These are phyloP conservation scores for Trametes elegans DNA, from an alignment of 768 basidiomycete species.

Conservation along the genomic window DNA sequence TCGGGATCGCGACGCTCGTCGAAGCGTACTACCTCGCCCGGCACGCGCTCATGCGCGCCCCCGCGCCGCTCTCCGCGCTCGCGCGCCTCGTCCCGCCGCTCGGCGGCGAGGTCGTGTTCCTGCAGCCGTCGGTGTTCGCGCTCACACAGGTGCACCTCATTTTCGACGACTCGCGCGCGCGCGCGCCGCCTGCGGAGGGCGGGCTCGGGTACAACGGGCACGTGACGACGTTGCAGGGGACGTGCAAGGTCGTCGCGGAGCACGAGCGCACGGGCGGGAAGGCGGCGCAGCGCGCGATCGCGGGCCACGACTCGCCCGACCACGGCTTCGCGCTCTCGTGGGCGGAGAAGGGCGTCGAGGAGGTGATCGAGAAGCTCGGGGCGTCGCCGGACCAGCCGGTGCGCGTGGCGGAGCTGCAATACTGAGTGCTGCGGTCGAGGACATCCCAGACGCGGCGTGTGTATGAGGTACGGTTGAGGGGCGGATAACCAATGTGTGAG, in stretches of 20 bases:
- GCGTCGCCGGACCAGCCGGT: constrained; percentile 11
- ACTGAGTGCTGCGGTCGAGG: too few relatives aligned
- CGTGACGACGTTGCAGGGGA: constrained; percentile 31
- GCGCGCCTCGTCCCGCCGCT: constrained; percentile 28
- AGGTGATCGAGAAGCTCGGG: constrained; percentile 24
- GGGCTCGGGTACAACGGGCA: constrained; percentile 36
- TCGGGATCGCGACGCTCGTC: constrained; percentile 57
- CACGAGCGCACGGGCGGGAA: constrained; percentile 27
- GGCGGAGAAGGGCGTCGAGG: constrained; percentile 28
- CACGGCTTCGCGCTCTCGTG: constrained; percentile 26
- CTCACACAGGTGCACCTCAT: constrained; percentile 36
- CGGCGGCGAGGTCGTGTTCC: constrained; percentile 33
- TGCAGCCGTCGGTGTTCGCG: constrained; percentile 39
- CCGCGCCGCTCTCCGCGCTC: constrained; percentile 32
- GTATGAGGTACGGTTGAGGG: too few relatives aligned
- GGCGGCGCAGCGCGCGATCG: constrained; percentile 25
- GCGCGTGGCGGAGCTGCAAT: constrained; percentile 11
- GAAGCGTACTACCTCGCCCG: constrained; percentile 54
- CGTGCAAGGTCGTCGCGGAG: constrained; percentile 36
- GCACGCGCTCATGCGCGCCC: constrained; percentile 35
- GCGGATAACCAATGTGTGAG: too few relatives aligned
- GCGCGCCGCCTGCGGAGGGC: constrained; percentile 32
- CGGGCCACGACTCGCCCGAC: constrained; percentile 20
- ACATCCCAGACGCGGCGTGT: too few relatives aligned
- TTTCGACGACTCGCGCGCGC: constrained; percentile 41